A percentile compares a stretch with the other conserved stretches of the same genome.
Conservation (phyloP, 2,329 filamentous ascomycete genomes). For the Sporothrix curviconia region DNA sequence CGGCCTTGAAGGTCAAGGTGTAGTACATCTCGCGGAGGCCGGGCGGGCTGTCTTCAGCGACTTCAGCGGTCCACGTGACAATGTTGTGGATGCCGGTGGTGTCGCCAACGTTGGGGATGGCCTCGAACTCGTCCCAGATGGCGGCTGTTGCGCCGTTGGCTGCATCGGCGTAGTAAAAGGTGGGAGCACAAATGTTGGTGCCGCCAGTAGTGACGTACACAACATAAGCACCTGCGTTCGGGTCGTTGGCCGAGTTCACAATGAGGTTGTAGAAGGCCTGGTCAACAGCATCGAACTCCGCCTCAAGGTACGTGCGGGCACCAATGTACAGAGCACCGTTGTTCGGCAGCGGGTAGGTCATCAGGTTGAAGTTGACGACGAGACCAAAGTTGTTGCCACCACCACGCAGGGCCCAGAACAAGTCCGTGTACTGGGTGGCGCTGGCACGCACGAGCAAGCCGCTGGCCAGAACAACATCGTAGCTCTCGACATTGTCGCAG, state of each 20-base stretch:
- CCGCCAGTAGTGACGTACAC: not conserved
- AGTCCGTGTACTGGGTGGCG: slow-evolving; percentile 32
- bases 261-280: slow-evolving; percentile 14
- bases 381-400: slow-evolving; percentile 39
- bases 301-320: slow-evolving; percentile 14
- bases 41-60: not conserved
- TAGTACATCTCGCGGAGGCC: slow-evolving; percentile 8
- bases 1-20: slow-evolving; percentile 8
- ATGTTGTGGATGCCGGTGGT: not conserved
- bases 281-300: slow-evolving; percentile 18
- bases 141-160: not conserved
- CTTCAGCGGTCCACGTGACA: not conserved
- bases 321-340: slow-evolving; percentile 1
- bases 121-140: slow-evolving; percentile 2
- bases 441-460: slow-evolving; percentile 34
- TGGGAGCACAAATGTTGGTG: not conserved
- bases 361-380: slow-evolving; percentile 31
- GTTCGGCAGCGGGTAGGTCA: not conserved
- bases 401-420: slow-evolving; percentile 37
- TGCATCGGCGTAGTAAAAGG: slow-evolving; percentile 5
- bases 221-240: not conserved
- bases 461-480: slow-evolving; percentile 34
- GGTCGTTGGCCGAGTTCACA: not conserved
- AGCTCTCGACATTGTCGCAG: slow-evolving; percentile 35
- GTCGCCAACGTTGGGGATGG: slow-evolving; percentile 1